phyloP scores from a whole-genome alignment of 164 flowering plant genomes.

The Annona cherimola region DNA sequence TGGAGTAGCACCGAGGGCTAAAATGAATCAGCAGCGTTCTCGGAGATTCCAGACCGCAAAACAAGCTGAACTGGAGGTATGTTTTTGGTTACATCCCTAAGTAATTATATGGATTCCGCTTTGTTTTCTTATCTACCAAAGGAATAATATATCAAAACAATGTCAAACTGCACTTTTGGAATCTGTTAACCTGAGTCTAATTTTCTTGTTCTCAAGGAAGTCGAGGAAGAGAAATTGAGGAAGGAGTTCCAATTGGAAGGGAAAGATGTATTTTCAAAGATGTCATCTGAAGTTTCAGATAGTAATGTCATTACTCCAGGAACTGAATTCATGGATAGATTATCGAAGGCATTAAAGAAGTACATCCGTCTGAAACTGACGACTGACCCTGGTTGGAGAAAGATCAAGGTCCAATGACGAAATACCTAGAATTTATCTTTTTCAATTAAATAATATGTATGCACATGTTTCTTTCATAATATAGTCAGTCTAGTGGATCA shows the following conservation, averaged over 20 bases:
- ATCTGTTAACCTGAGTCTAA: not conserved
- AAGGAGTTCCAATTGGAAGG: conserved; percentile 33
- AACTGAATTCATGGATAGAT: conserved; percentile 39
- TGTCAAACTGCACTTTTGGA: too few relatives aligned
- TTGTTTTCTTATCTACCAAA: not conserved
- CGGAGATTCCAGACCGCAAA: conserved; percentile 45
- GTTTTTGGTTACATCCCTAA: not conserved
- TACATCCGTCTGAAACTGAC: conserved; percentile 22
- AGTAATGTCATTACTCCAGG: conserved; percentile 55
- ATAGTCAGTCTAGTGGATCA: not conserved
- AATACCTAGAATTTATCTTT: too few relatives aligned
- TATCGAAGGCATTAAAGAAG: conserved; percentile 32
- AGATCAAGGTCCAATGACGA: conserved; percentile 17
- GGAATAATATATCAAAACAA: too few relatives aligned
- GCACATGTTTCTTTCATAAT: too few relatives aligned
- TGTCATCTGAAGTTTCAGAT: conserved; percentile 35
- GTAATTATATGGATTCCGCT: too few relatives aligned
- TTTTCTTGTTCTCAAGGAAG: conserved; percentile 23
- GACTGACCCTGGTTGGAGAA: conserved; percentile 35
- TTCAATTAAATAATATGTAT: too few relatives aligned
- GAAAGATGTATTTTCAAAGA: conserved; percentile 30
- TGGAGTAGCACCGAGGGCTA: conserved; percentile 61
- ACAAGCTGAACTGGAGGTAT: conserved; percentile 29
- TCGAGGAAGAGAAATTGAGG: conserved; percentile 32
- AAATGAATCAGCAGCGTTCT: conserved; percentile 53